Evolutionary conservation across 106 monocot species (phyloP), one percentile per base, ranked within the genome.

Genomic region (Phalaenopsis aphrodite): DNA sequence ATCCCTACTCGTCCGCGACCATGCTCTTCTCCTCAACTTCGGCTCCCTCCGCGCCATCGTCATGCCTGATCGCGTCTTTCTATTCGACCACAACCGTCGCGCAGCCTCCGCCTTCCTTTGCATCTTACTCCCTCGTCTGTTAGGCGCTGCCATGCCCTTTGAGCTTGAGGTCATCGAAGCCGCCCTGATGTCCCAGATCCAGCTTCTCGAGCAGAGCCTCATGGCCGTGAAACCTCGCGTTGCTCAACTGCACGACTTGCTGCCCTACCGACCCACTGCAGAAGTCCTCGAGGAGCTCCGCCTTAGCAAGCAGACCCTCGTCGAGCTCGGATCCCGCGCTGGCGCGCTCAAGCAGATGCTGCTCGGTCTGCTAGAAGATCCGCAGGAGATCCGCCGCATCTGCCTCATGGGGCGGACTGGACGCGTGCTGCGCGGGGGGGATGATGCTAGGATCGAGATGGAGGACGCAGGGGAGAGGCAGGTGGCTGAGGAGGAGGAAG

Each of bases 131-230:
- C 92, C 98, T 64, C 88, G 98, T 72, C 81, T 98, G 85, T 90
- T 90, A 79, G 86, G 91, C 36, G 88, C 88, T 80, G 64, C 78
- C 49, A 94, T 98, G 94, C 94, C 94, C 77, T 98, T 98, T 83
- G 94, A 98, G 81, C 88, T 98, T 61, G 98, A 98, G 92, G 98
- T 98, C 84, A 91, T 98, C 55, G 97, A 98, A 85, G 94, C 94
- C 68, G 97, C 97, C 76, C 88, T 98, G 77, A 76, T 98, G 81
- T 98, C 94, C 69, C 89, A 92, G 77, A 90, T 98, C 87, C 94
- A 98, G 81, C 88, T 89, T 19, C 77, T 94, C 80, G 97, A 98
- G 75, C 88, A 88, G 17, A 89, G 81, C 75, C 77, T 98, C 65
- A 86, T 98, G 87, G 83, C 73, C 78, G 19, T 81, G 41, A 36